Percentiles rank a stretch among this genome's conserved stretches.
phyloP scores from a whole-genome alignment of 2,329 filamentous ascomycete species.

The Clarireedia monteithiana region DNA sequence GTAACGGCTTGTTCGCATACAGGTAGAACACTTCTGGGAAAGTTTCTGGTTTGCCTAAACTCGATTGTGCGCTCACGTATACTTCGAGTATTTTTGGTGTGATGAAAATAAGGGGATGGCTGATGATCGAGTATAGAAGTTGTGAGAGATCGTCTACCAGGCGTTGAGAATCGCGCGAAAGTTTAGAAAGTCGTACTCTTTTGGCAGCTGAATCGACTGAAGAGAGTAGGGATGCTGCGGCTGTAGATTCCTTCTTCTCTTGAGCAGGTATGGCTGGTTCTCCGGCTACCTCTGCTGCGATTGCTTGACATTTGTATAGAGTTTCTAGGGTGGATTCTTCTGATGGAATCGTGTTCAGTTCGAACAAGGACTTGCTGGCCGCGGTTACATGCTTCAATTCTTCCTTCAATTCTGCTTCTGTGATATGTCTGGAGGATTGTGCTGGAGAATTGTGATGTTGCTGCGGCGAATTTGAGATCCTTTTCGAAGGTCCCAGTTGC shows the following conservation, averaged over 20 bases:
- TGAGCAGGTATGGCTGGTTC: conserved; percentile 14
- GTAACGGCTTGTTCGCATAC: conserved; percentile 75
- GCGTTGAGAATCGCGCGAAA: conserved; percentile 12
- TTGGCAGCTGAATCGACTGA: conserved; percentile 28
- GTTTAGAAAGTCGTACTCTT: conserved; percentile 13
- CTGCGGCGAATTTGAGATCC: not conserved
- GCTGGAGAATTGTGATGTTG: not conserved
- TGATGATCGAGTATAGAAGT: conserved; percentile 61
- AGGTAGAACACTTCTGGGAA: conserved; percentile 74
- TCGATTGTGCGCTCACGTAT: conserved; percentile 71
- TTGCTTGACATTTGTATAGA: conserved; percentile 18
- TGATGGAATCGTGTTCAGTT: conserved; percentile 15
- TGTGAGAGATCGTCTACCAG: conserved; percentile 44
- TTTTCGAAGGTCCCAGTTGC: not conserved
- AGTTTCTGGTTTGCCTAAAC: conserved; percentile 64
- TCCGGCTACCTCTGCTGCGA: conserved; percentile 19
- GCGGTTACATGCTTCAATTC: conserved; percentile 17
- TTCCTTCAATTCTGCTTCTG: conserved; percentile 17
- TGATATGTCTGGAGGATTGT: conserved; percentile 4
- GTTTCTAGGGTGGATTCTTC: conserved; percentile 17
- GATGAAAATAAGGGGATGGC: conserved; percentile 72
- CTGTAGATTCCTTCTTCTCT: conserved; percentile 23
- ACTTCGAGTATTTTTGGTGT: conserved; percentile 61
- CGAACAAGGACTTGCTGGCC: conserved; percentile 18
- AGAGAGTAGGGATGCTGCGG: conserved; percentile 48